Evolutionary conservation across 257 asterid species (phyloP), one percentile per base, ranked within the genome.

Genomic region (Solanum raphanifolium): DNA sequence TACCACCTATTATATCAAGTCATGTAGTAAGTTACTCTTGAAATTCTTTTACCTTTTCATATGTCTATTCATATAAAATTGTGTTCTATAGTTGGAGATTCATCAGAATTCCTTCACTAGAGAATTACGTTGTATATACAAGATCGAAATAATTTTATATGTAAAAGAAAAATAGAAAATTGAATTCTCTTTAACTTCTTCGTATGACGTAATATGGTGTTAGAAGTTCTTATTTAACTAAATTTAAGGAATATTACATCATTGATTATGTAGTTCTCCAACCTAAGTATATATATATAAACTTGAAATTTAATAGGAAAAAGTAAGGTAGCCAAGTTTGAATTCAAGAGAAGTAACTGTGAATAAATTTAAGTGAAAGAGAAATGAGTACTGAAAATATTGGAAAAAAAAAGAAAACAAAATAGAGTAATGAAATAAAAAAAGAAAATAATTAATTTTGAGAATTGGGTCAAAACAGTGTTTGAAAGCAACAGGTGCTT

Each of bases 401-500:
- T 34, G 5, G n/a, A 2, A 0, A 0, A 1, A 13, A 46, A 46
- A 46, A 6, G 86, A 88, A 88, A 95, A 95, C 94, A 93, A 94
- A 94, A 88, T 78, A 91, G 94, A 91, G 86, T 74, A 72, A 76
- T 3, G 21, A 12, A 48, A 48, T 48, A 38, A 74, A 25, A 25
- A 25, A 43, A 38, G 23, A 38, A 23, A 79, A 2, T 1, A 83
- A 58, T 36, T 74, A 87, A 82, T 66, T 84, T 71, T 85, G 92
- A 85, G 52, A 55, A 88, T 84, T 84, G 93, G 93, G 94, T 92
- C 94, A 95, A 46, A 94, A 90, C 87, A 88, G 90, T 75, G 69
- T 52, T 83, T 90, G 94, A 95, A 95, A 95, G 96, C 93, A 90
- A 93, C 93, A 75, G 78, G 86, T 90, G 36, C 89, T 89, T 89